These are phyloP conservation scores for Plasmodium ovale DNA, from an alignment of 169 alveolate genomes.

Conservation along the genomic window DNA sequence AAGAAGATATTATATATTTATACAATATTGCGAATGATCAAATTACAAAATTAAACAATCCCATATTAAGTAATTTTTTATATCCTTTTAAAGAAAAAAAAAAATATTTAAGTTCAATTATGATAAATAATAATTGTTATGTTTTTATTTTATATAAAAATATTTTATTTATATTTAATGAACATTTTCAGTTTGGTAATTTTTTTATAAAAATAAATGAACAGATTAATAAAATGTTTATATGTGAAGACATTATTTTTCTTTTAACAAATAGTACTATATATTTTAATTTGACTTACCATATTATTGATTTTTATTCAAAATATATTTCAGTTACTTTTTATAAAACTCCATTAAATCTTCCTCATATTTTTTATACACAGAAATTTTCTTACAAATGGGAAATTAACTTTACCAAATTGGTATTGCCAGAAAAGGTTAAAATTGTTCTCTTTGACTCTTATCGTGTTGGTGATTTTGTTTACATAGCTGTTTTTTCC, in stretches of 20 bases:
- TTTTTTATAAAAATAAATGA: conserved; percentile 27
- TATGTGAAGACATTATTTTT: conserved; percentile 19
- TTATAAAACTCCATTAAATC: too few species aligned
- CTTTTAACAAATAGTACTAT: conserved; percentile 34
- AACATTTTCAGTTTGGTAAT: not conserved
- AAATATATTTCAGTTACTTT: too few species aligned
- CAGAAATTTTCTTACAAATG: not conserved
- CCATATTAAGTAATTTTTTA: conserved; percentile 20
- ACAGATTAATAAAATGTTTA: conserved; percentile 28
- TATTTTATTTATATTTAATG: conserved; percentile 38
- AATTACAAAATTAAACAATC: conserved; percentile 16
- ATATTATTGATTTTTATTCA: too few species aligned
- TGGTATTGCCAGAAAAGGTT: conserved; percentile 2
- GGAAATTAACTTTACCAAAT: conserved; percentile 7
- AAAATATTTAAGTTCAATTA: conserved; percentile 26
- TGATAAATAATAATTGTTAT: conserved; percentile 3
- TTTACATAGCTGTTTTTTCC: conserved; percentile 47
- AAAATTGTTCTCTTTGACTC: conserved; percentile 57
- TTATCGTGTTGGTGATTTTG: conserved; percentile 2
- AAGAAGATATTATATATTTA: conserved; percentile 24
- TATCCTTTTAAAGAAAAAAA: conserved; percentile 31
- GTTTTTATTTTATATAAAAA: conserved; percentile 42
- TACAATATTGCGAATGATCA: conserved; percentile 27
- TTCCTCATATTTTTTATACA: not conserved
- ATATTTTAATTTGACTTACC: too few species aligned